Percentiles rank a stretch among this genome's conserved stretches.
These are phyloP conservation scores for Thuja plicata DNA, from an alignment of 83 land plant species.

Conservation along the genomic window DNA sequence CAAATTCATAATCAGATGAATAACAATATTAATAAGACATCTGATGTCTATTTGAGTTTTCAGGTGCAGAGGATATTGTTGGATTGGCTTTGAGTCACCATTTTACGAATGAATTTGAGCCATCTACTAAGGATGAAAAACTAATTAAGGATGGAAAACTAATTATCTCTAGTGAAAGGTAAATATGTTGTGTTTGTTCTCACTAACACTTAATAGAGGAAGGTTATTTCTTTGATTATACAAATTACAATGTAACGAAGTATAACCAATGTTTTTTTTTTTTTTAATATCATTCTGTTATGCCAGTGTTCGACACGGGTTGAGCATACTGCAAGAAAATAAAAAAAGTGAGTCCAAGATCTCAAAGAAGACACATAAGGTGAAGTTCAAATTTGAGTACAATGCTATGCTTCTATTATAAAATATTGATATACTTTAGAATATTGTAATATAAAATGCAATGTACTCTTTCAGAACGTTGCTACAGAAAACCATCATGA, in stretches of 20 bases:
- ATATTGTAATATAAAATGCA: not conserved
- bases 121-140: constrained; percentile 51
- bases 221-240: not conserved
- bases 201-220: constrained; percentile 50
- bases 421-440: not conserved
- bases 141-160: constrained; percentile 65
- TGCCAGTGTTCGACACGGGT: constrained; percentile 64
- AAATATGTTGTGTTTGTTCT: not conserved
- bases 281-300: not conserved
- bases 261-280: not conserved
- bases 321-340: constrained; percentile 44
- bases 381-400: constrained; percentile 8
- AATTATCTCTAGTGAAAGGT: constrained; percentile 77
- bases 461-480: constrained; percentile 57
- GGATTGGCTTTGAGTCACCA: constrained; percentile 87
- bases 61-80: constrained; percentile 58
- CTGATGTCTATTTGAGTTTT: not conserved
- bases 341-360: constrained; percentile 56
- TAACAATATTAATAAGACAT: not conserved
- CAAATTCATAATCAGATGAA: not conserved
- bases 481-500: constrained; percentile 83
- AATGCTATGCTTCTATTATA: not conserved
- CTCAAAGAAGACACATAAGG: constrained; percentile 73
- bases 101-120: constrained; percentile 48
- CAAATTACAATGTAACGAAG: not conserved